Base-by-base conservation (phyloP, 495 filamentous ascomycete species). In the Hyaloscypha hepaticicola region DNA sequence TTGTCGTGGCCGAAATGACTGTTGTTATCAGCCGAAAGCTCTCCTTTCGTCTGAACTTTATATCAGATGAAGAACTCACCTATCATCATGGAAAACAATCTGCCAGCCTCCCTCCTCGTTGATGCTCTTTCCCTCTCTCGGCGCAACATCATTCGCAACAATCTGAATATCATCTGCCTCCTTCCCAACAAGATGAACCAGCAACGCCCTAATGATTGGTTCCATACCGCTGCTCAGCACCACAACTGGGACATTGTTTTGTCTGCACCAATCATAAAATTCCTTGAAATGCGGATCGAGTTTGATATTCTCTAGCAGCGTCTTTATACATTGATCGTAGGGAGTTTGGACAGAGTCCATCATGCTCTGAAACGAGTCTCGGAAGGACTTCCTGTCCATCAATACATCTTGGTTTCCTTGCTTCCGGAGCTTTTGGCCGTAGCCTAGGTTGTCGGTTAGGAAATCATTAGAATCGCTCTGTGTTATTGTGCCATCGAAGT, bases 401-500 rank as follows among this genome's bases (percentile, higher is more conserved):
- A 97, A 84, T 21, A 92, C 88, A 68, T 90, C 89, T 38, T 82
- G 66, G 77, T 93, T 96, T 57, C 83, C 81, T 72, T 85, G 73
- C 52, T 77, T 79, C 55, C 94, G 89, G 48, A 83, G 83, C 64
- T 81, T 82, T 6, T 74, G 66, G 52, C 94, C 94, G 71, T 84
- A 96, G 59, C 94, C 95, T 25, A 96, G 82, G 76, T 92, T 96
- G 79, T 98, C 95, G 58, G 93, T 97, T 78, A 97, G 81, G 77
- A 82, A 95, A 80, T 97, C 93, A 81, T 98, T 97, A 85, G 88
- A 94, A 78, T 97, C 92, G 69, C 90, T 83, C 62, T 90, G 79
- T 31, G 93, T 97, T 70, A 98, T 95, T 33, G 95, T 97, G 59
- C 94, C 94, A 72, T 98, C 94, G 68, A 98, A 98, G 76, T 98